Conservation (phyloP, 139 green algal species). For the Ettlia oleoabundans region DNA sequence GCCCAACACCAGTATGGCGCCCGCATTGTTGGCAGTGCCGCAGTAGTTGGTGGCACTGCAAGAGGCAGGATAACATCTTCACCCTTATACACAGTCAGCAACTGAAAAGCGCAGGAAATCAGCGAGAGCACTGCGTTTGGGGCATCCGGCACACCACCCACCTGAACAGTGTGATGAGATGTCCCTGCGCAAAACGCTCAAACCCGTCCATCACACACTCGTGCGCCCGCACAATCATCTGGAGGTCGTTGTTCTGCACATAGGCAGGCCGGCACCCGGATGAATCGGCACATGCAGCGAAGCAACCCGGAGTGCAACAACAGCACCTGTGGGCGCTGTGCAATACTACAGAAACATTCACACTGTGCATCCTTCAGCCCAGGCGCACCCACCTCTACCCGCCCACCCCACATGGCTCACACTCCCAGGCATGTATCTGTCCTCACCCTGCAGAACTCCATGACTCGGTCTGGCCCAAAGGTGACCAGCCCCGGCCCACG, state of each 20-base stretch:
- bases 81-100: too few relatives aligned
- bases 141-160: too few relatives aligned
- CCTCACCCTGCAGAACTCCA: slow-evolving; percentile 94
- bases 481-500: slow-evolving; percentile 94
- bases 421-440: background rate
- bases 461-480: slow-evolving; percentile 97
- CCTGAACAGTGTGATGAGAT: slow-evolving; percentile 97
- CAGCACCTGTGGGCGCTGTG: too few relatives aligned
- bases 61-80: too few relatives aligned
- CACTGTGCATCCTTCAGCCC: too few relatives aligned
- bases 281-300: too few relatives aligned
- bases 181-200: slow-evolving; percentile 97
- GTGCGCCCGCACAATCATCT: slow-evolving; percentile 99
- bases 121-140: too few relatives aligned
- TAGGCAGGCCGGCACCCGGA: too few relatives aligned
- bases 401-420: background rate
- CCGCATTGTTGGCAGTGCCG: slow-evolving; percentile 97
- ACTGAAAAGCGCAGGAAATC: too few relatives aligned
- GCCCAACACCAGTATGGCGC: slow-evolving; percentile 65
- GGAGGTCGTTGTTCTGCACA: slow-evolving; percentile 88
- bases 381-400: background rate
- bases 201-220: slow-evolving; percentile 99
- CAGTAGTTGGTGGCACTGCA: slow-evolving; percentile 97
- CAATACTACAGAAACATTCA: too few relatives aligned
- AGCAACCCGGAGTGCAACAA: too few relatives aligned